These are phyloP conservation scores for Diutina siamensis DNA, from an alignment of 1,139 yeast species.

Conservation along the genomic window DNA sequence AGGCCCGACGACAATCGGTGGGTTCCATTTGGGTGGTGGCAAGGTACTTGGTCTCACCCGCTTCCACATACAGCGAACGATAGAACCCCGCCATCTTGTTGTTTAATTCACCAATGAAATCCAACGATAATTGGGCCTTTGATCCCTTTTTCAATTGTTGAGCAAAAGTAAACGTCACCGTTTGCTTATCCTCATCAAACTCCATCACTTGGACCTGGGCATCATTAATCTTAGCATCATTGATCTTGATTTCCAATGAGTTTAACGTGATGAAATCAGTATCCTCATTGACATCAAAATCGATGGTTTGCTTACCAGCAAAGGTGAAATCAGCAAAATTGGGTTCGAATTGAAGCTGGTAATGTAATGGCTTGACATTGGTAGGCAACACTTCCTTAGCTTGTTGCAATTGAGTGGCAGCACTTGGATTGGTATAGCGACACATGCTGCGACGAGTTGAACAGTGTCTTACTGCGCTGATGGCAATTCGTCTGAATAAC, in stretches of 20 bases:
- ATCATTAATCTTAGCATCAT: slow-evolving; percentile 36
- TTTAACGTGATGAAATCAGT: slow-evolving; percentile 46
- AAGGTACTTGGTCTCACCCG: slow-evolving; percentile 53
- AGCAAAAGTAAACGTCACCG: slow-evolving; percentile 49
- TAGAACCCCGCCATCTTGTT: slow-evolving; percentile 81
- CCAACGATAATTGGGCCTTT: slow-evolving; percentile 33
- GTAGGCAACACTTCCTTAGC: slow-evolving; percentile 60
- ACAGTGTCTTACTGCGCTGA: background rate
- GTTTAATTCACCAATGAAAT: slow-evolving; percentile 60
- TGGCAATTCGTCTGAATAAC: background rate
- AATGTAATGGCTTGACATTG: slow-evolving; percentile 62
- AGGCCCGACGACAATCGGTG: slow-evolving; percentile 82
- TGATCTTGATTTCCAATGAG: slow-evolving; percentile 52
- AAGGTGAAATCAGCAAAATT: slow-evolving; percentile 60
- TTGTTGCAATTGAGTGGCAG: slow-evolving; percentile 6
- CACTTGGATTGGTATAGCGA: slow-evolving; percentile 1
- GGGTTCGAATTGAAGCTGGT: slow-evolving; percentile 64
- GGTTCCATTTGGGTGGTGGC: slow-evolving; percentile 86
- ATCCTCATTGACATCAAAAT: slow-evolving; percentile 47
- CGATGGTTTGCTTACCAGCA: slow-evolving; percentile 54
- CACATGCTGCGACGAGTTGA: slow-evolving; percentile 1
- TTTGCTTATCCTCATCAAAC: slow-evolving; percentile 46
- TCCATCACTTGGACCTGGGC: slow-evolving; percentile 18
- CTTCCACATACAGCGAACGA: slow-evolving; percentile 53
- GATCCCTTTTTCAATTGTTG: slow-evolving; percentile 36